These are phyloP conservation scores for Eimeria zaria DNA, from an alignment of 169 alveolate genomes.

Conservation along the genomic window DNA sequence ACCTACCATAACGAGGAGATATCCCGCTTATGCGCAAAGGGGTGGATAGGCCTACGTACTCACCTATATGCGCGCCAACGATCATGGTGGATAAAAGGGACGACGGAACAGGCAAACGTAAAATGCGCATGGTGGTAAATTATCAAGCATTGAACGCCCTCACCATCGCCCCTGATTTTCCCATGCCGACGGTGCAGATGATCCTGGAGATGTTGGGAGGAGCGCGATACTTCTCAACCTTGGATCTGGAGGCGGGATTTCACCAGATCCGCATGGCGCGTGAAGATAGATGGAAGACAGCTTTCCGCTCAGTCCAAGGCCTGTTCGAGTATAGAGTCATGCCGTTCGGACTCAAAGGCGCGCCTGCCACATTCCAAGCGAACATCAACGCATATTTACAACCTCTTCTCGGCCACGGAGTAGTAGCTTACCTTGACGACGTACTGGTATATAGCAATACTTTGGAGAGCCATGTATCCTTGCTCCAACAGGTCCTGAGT, in stretches of 20 bases:
- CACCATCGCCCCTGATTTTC: neutral
- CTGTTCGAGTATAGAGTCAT: neutral
- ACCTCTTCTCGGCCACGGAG: neutral
- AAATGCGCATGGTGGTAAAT: constrained; percentile 1
- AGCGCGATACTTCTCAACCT: neutral
- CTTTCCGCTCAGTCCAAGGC: neutral
- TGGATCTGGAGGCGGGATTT: neutral
- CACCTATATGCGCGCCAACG: neutral
- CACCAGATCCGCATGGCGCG: neutral
- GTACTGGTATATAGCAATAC: neutral
- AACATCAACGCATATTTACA: neutral
- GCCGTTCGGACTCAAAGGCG: constrained; percentile 30
- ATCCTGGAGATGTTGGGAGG: neutral
- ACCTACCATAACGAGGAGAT: neutral
- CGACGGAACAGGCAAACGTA: neutral
- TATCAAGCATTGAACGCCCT: neutral
- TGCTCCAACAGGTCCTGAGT: neutral
- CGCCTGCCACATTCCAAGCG: neutral
- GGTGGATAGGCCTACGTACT: constrained; percentile 5
- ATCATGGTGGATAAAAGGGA: neutral
- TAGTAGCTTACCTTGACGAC: neutral
- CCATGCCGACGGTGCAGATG: neutral
- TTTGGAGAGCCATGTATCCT: neutral
- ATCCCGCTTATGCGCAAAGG: neutral
- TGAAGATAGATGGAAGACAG: neutral